phyloP scores from a whole-genome alignment of 2,329 filamentous ascomycete species.

The Ophiostoma pallidulum region DNA sequence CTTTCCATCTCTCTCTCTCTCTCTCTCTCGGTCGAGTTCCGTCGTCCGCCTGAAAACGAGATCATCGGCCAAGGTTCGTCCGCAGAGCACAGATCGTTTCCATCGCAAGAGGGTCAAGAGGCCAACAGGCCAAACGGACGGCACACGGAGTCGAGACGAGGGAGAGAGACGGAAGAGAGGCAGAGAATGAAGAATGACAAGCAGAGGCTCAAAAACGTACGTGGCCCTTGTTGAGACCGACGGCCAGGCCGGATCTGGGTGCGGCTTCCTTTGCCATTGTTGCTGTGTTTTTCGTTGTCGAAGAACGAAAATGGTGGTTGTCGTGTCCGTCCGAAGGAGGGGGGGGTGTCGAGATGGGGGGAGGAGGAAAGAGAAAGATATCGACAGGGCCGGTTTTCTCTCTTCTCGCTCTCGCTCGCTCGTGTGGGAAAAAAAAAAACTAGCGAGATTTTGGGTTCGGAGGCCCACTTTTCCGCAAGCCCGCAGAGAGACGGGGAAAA shows the following conservation, averaged over 20 bases:
- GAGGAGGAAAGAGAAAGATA: not conserved
- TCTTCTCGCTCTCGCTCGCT: not conserved
- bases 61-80: too few species aligned
- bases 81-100: too few species aligned
- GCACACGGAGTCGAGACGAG: too few species aligned
- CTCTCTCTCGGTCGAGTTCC: too few species aligned
- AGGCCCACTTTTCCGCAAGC: not conserved
- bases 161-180: too few species aligned
- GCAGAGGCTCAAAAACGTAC: constrained; percentile 15
- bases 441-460: too few species aligned
- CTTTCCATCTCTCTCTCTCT: too few species aligned
- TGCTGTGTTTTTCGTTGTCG: constrained; percentile 1
- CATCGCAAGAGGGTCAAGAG: too few species aligned
- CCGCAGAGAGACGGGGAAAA: not conserved
- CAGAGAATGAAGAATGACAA: not conserved
- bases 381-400: not conserved
- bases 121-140: too few species aligned
- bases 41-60: too few species aligned
- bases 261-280: constrained; percentile 52
- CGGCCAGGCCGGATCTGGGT: constrained; percentile 48
- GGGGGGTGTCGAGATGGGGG: constrained; percentile 12
- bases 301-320: constrained; percentile 18
- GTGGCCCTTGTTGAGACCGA: constrained; percentile 47
- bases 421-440: not conserved
- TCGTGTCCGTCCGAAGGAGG: constrained; percentile 23